Conservation (phyloP, 306 rosid genomes). For the Mimosa pudica region DNA sequence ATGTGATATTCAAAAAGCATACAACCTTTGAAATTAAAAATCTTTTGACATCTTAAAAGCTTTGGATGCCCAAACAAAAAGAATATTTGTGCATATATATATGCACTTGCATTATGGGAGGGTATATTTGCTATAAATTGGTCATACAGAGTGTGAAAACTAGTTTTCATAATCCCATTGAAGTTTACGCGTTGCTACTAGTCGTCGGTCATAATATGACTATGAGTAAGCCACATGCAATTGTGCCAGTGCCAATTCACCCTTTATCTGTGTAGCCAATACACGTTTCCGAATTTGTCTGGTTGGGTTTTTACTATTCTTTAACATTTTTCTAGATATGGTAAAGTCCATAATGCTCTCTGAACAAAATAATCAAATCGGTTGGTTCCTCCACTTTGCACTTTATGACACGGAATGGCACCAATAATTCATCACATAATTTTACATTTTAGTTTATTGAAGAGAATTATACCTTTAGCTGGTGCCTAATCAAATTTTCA, state of each 20-base stretch:
- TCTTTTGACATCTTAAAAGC: not conserved
- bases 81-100: not conserved
- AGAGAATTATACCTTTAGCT: not conserved
- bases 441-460: not conserved
- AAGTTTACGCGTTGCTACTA: not conserved
- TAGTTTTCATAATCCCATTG: not conserved
- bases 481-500: not conserved
- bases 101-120: not conserved
- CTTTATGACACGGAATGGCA: conserved; percentile 18
- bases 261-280: not conserved
- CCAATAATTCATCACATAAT: not conserved
- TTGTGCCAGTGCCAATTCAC: conserved; percentile 24
- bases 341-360: conserved; percentile 6
- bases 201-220: not conserved
- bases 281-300: conserved; percentile 31
- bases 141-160: not conserved
- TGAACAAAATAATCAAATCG: not conserved
- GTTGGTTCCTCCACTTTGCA: conserved; percentile 3
- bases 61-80: not conserved
- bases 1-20: no score
- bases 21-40: no score
- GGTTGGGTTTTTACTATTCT: conserved; percentile 31
- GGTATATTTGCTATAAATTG: not conserved
- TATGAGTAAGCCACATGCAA: conserved; percentile 25
- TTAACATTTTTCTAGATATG: conserved; percentile 3